phyloP scores from a whole-genome alignment of 1,284 basidiomycete genomes.

The Amylostereum areolatum region DNA sequence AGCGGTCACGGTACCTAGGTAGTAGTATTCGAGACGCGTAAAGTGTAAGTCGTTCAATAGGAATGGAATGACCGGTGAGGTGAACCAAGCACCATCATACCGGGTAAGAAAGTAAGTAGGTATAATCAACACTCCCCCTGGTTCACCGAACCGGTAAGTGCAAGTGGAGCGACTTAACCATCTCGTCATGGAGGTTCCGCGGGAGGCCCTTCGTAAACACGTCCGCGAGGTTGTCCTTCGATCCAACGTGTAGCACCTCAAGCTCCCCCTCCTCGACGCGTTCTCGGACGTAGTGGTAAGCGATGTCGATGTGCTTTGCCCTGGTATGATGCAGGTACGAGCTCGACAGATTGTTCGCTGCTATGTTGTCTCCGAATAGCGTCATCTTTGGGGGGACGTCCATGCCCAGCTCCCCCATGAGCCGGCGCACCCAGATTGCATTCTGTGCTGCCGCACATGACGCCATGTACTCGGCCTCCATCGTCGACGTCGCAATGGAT shows the following conservation, averaged over 20 bases:
- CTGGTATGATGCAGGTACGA: conserved; percentile 21
- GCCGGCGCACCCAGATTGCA: conserved; percentile 20
- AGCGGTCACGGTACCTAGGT: no score
- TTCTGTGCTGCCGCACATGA: conserved; percentile 20
- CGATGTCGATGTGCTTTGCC: conserved; percentile 33
- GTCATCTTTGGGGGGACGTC: conserved; percentile 4
- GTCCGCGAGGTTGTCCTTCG: conserved; percentile 22
- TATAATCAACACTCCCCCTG: no score
- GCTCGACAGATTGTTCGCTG: conserved; percentile 21
- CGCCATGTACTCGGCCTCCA: conserved; percentile 23
- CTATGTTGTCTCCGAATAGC: conserved; percentile 26
- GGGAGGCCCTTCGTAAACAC: conserved; percentile 23
- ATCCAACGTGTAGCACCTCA: conserved; percentile 12
- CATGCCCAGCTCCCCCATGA: conserved; percentile 17
- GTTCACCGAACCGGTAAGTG: no score
- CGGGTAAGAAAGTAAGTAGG: no score
- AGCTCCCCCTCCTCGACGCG: conserved; percentile 14
- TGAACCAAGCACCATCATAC: no score
- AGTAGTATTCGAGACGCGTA: no score
- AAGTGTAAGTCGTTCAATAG: no score
- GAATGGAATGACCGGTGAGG: no score
- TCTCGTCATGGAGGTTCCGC: not conserved
- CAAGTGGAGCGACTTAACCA: no score
- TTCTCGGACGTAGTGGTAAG: conserved; percentile 27
- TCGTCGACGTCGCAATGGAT: conserved; percentile 9